A percentile compares a stretch with the other conserved stretches of the same genome.
Evolutionary conservation across 345 rosid species (phyloP).

Genomic region (Rhodomyrtus tomentosa): DNA sequence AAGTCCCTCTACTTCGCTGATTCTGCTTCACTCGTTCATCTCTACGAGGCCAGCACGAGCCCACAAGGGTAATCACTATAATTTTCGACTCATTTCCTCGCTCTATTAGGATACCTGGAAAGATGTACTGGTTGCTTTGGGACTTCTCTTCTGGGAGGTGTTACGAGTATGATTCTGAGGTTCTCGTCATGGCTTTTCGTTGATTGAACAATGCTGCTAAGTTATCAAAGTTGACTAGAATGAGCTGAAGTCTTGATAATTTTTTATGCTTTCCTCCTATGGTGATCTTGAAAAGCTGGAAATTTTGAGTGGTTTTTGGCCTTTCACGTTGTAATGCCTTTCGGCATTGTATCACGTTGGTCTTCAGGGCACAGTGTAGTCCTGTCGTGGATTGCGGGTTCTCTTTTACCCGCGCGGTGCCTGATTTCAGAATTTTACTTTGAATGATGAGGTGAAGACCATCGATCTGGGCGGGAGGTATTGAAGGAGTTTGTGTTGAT

Average conservation of each 20-base stretch:
- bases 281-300: neutral
- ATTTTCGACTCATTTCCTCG: neutral
- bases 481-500: constrained; percentile 85
- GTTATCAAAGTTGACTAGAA: neutral
- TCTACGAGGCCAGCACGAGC: constrained; percentile 64
- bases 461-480: constrained; percentile 90
- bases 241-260: neutral
- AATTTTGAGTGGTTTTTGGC: neutral
- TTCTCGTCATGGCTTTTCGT: neutral
- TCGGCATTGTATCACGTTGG: neutral
- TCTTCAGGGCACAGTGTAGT: constrained; percentile 63
- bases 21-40: constrained; percentile 66
- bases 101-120: neutral
- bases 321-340: neutral
- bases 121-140: neutral
- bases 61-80: constrained; percentile 11
- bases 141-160: neutral
- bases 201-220: neutral
- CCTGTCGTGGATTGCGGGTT: constrained; percentile 87
- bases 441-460: constrained; percentile 66
- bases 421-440: constrained; percentile 65
- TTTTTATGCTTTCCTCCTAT: neutral
- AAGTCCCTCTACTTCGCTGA: constrained; percentile 52
- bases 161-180: neutral
- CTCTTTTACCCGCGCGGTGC: constrained; percentile 79